These are phyloP conservation scores for Leishmania tarentolae DNA, from an alignment of 208 protist genomes.

Conservation along the genomic window DNA sequence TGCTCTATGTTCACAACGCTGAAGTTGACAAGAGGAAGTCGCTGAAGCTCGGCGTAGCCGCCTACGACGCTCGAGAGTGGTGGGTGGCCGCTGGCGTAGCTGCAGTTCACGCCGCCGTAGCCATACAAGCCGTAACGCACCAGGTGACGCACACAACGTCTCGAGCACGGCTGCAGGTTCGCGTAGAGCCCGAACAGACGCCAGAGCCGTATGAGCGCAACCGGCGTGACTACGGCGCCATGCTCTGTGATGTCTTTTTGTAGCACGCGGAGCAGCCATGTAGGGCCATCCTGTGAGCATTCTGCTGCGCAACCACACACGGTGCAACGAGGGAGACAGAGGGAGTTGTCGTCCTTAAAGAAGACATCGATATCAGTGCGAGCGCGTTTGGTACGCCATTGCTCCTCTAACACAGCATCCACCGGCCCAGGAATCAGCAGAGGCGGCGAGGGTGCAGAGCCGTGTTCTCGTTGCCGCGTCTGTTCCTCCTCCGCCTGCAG, in stretches of 20 bases:
- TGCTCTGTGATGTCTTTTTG: constrained; percentile 44
- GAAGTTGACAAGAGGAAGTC: constrained; percentile 44
- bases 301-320: constrained; percentile 47
- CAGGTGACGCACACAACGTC: constrained; percentile 66
- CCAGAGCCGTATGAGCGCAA: constrained; percentile 53
- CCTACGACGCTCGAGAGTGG: constrained; percentile 39
- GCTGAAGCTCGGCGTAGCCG: constrained; percentile 10
- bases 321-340: constrained; percentile 33
- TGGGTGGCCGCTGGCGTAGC: constrained; percentile 33
- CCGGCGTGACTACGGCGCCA: constrained; percentile 25
- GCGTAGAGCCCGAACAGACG: constrained; percentile 42
- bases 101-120: constrained; percentile 65
- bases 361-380: constrained; percentile 31
- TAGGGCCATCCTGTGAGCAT: constrained; percentile 42
- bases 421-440: constrained; percentile 19
- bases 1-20: constrained; percentile 62
- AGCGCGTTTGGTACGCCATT: constrained; percentile 19
- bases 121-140: constrained; percentile 74
- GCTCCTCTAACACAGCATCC: constrained; percentile 22
- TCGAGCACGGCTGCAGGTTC: constrained; percentile 47
- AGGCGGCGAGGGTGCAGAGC: background rate
- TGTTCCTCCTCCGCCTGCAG: constrained; percentile 20
- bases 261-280: constrained; percentile 54
- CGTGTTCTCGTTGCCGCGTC: background rate
- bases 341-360: constrained; percentile 22